Evolutionary conservation across 2,329 filamentous ascomycete species (phyloP).

Genomic region (Penicillium expansum): DNA sequence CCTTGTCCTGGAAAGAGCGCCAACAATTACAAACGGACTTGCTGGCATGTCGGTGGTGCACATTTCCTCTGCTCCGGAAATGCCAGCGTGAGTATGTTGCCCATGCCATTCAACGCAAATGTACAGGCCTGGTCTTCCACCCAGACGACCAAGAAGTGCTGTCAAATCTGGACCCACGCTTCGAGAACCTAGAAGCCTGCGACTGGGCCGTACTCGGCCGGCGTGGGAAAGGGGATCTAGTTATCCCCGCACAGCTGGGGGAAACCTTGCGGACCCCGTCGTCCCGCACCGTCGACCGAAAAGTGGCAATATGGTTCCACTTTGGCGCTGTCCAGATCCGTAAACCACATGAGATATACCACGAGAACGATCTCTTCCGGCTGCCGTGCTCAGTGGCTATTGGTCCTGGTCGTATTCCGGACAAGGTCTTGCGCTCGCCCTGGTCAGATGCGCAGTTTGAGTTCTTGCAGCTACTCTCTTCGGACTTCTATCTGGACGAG

Average conservation of each 20-base stretch:
- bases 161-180: constrained; percentile 23
- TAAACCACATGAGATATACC: constrained; percentile 25
- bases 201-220: constrained; percentile 24
- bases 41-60: constrained; percentile 44
- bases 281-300: constrained; percentile 19
- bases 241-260: constrained; percentile 23
- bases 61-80: constrained; percentile 35
- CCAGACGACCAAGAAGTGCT: constrained; percentile 25
- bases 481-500: constrained; percentile 40
- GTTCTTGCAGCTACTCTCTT: constrained; percentile 38
- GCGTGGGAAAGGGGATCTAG: constrained; percentile 34
- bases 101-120: constrained; percentile 34
- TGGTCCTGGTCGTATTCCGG: constrained; percentile 36
- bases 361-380: constrained; percentile 35
- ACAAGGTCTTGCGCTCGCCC: constrained; percentile 37
- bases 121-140: constrained; percentile 27
- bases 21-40: constrained; percentile 37
- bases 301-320: constrained; percentile 40
- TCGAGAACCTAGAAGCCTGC: constrained; percentile 22
- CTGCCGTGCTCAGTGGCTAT: constrained; percentile 32
- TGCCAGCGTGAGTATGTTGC: constrained; percentile 41
- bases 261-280: background rate
- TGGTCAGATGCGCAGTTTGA: constrained; percentile 42
- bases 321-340: constrained; percentile 38
- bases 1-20: constrained; percentile 28